Conservation (phyloP, 139 green algal species). For the Micromonas pusilla region DNA sequence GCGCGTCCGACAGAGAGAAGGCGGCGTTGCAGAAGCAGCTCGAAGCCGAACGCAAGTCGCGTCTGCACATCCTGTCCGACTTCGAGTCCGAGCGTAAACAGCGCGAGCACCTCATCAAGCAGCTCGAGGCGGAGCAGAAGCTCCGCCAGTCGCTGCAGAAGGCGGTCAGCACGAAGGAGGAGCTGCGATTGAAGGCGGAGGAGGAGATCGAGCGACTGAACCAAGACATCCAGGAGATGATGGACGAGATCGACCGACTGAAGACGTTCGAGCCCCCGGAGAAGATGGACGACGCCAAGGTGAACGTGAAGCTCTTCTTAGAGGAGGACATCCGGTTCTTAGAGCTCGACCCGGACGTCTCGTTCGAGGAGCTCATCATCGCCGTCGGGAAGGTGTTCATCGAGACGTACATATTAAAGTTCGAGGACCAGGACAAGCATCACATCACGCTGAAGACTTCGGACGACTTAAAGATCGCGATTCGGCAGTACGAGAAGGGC, state of each 20-base stretch:
- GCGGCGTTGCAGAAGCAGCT: constrained; percentile 27
- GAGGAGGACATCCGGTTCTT: constrained; percentile 30
- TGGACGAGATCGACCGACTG: constrained; percentile 32
- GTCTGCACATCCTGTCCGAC: constrained; percentile 28
- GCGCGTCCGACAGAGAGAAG: constrained; percentile 3
- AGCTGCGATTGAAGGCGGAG: constrained; percentile 24
- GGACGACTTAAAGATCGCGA: constrained; percentile 19
- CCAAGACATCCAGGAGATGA: constrained; percentile 32
- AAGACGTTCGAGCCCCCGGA: constrained; percentile 30
- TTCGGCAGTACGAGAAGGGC: constrained; percentile 1
- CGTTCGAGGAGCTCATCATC: constrained; percentile 28
- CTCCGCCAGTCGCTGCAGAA: constrained; percentile 27
- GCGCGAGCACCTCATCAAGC: constrained; percentile 30
- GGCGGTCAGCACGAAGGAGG: constrained; percentile 29
- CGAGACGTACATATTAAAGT: constrained; percentile 28
- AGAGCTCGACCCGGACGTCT: constrained; percentile 24
- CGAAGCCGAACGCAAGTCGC: constrained; percentile 31
- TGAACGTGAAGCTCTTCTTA: constrained; percentile 30
- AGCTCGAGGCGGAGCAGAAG: constrained; percentile 33
- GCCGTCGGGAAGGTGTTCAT: constrained; percentile 30
- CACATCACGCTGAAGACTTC: constrained; percentile 26
- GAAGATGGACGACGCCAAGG: constrained; percentile 5
- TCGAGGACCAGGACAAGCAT: constrained; percentile 26
- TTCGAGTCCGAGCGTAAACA: constrained; percentile 32
- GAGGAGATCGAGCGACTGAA: constrained; percentile 33